Evolutionary conservation across 2,329 filamentous ascomycete genomes (phyloP), one percentile per base, ranked within the genome.

Genomic region (Monascus ruber): DNA sequence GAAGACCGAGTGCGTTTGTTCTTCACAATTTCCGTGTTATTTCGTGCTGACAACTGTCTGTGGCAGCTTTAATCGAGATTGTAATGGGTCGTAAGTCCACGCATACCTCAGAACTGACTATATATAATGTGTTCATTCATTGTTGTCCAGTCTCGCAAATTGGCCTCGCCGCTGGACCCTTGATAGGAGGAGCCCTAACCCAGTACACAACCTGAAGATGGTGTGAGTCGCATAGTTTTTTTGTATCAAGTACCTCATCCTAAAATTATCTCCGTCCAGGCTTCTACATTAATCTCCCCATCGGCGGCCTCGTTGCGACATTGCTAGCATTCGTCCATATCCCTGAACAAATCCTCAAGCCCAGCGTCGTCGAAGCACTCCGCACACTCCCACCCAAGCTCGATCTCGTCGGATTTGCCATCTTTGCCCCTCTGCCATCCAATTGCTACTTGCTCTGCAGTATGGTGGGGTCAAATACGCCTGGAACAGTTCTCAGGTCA

Each of bases 381-480:
- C 40, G 41, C 11, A 50, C 52, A n/a, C 38, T 55, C 5, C 35
- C 57, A 28, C 49, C 51, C 7, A 48, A 56, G n/a, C 51, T 63
- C 9, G 62, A 66, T 39, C 49, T 64, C 27, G 31, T 55, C 3
- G 62, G 62, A 3, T 63, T 62, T 29, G 39, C 46, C 3, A 45
- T 64, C 17, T 54, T 65, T 39, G 49, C 54, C 59, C 61, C 4
- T 47, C 56, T 5, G 44, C 53, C 0, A 43, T 59, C 4, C 57
- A 60, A 52, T 49, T 66, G 5, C 50, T 67, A 4, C 48, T 66
- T 7, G 64, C 55, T 0, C 48, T 68, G 2, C 59, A 66, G 39
- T 60, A 53, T 36, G 64, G 61, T 31, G 61, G 56, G 4, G 46
- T 48, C 17, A 42, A 46, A 4, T 55, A 56, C 36, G 8, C 55